Evolutionary conservation across 108 stramenopile species (phyloP), one percentile per base, ranked within the genome.

Genomic region (Cyclotella baltica): DNA sequence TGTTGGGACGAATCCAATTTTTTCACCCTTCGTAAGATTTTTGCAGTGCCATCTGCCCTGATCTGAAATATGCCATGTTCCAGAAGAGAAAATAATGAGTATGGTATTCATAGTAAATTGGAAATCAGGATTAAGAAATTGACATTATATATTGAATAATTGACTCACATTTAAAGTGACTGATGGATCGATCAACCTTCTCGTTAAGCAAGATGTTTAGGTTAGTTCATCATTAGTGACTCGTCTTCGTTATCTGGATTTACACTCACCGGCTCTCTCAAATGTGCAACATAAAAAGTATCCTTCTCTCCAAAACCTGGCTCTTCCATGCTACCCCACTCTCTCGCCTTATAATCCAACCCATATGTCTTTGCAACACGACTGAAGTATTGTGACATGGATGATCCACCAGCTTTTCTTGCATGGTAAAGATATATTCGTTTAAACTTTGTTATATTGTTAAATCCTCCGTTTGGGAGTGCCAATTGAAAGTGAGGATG

Each of bases 221-320:
- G 46, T 28, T 6, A 66, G 3, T 16, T 2, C 13, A 46, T n/a
- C 18, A 31, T 22, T 36, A 29, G 20, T 19, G 40, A 43, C 40
- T 23, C 36, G 11, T 34, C 1, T 46, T 4, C 19, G 3, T 28
- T 61, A 29, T 59, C 27, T 5, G 35, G n/a, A 23, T 25, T 46
- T 31, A 62, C 31, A 52, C 62, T 72, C 29, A 81, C 61, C 34
- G 83, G 83, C 37, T 83, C 78, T 50, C 78, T 30, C 5, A 83
- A 2, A 52, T 80, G 67, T 15, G 83, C 78, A 16, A 83, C 78
- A 47, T 83, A 83, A 62, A 83, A 80, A 27, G 83, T 83, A 56
- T 65, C 67, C 4, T 62, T 73, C 2, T 80, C 78, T 27, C 31
- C n/a, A 3, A 67, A 66, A 8, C 73, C 80, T 0, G 80, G 80